Percentiles rank a stretch among this genome's conserved stretches.
These are phyloP conservation scores for Zygoascus ofunaensis DNA, from an alignment of 805 yeast genomes.

Conservation along the genomic window DNA sequence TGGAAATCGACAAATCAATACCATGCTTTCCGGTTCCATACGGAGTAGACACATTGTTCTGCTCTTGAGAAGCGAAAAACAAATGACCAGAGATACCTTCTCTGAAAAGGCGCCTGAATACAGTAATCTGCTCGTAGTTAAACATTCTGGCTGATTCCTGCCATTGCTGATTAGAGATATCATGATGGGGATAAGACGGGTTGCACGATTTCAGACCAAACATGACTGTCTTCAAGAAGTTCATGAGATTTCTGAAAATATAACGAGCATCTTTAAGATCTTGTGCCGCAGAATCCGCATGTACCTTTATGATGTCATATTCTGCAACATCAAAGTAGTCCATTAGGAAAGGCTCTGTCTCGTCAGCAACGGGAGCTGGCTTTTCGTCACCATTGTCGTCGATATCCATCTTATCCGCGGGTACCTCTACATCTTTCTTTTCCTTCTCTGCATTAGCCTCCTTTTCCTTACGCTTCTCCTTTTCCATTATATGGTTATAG, in stretches of 20 bases:
- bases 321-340: slow-evolving; percentile 36
- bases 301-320: slow-evolving; percentile 50
- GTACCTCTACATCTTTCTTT: slow-evolving; percentile 26
- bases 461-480: slow-evolving; percentile 34
- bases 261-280: slow-evolving; percentile 83
- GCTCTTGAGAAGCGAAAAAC: slow-evolving; percentile 47
- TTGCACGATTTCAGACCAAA: slow-evolving; percentile 84
- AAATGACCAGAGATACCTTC: slow-evolving; percentile 77
- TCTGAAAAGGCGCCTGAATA: slow-evolving; percentile 66
- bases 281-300: slow-evolving; percentile 44
- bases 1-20: slow-evolving; percentile 57
- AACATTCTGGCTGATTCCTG: slow-evolving; percentile 78
- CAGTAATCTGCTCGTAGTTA: slow-evolving; percentile 70
- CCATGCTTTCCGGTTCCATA: slow-evolving; percentile 21
- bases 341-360: slow-evolving; percentile 18
- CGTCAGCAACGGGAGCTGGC: slow-evolving; percentile 12
- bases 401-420: slow-evolving; percentile 14
- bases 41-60: slow-evolving; percentile 19
- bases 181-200: slow-evolving; percentile 53
- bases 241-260: slow-evolving; percentile 78
- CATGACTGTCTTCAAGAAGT: slow-evolving; percentile 81
- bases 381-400: slow-evolving; percentile 8
- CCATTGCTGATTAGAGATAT: slow-evolving; percentile 55
- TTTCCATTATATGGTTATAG: slow-evolving; percentile 53
- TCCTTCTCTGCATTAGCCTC: slow-evolving; percentile 31